Conservation (phyloP, 2,329 filamentous ascomycete genomes). For the Pestalotiopsis fici region DNA sequence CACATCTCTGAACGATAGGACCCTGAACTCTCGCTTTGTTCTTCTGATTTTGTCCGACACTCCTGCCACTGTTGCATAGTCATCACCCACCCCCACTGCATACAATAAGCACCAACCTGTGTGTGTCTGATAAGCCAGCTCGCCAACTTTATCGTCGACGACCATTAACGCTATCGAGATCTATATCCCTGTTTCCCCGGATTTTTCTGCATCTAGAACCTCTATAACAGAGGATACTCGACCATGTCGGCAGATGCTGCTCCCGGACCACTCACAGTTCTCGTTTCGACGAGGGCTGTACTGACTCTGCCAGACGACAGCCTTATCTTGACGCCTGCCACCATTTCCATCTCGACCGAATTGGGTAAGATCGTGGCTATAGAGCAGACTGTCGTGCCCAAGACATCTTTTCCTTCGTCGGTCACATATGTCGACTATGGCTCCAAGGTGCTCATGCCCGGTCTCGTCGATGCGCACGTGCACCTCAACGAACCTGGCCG, state of each 20-base stretch:
- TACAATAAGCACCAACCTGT: background rate
- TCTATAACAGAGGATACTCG: background rate
- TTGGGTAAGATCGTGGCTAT: constrained; percentile 86
- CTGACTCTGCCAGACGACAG: constrained; percentile 68
- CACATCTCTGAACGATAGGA: background rate
- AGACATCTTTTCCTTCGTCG: constrained; percentile 70
- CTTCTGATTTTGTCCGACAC: background rate
- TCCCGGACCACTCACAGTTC: constrained; percentile 60
- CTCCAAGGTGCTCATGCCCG: constrained; percentile 82
- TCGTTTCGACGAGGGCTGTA: constrained; percentile 83
- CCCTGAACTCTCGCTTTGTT: background rate
- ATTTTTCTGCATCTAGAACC: background rate
- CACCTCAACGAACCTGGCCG: constrained; percentile 96
- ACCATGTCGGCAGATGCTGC: constrained; percentile 23
- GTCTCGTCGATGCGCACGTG: constrained; percentile 94
- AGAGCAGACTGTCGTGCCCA: constrained; percentile 71
- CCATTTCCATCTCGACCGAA: constrained; percentile 72
- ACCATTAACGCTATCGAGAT: background rate
- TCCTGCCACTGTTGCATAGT: background rate
- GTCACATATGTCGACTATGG: constrained; percentile 82
- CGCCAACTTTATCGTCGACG: background rate
- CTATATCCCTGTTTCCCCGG: constrained; percentile 5
- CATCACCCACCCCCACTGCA: background rate
- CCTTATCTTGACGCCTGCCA: constrained; percentile 73
- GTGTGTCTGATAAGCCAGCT: background rate